Evolutionary conservation across 495 filamentous ascomycete genomes (phyloP).

Genomic region (Parachaetomium inaequale): DNA sequence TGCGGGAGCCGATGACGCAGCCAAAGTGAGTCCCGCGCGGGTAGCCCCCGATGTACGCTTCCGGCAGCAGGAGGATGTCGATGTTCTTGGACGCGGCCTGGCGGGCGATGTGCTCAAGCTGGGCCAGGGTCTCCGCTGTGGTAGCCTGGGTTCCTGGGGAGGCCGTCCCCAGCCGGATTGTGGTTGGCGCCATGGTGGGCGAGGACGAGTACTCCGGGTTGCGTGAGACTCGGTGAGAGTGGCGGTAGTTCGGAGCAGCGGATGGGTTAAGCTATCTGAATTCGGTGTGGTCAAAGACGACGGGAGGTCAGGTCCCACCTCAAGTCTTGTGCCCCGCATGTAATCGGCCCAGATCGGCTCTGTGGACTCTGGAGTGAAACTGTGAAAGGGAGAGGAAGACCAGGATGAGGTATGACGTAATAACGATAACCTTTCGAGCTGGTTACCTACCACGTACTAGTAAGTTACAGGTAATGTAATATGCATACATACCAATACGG

Average conservation of each 20-base stretch:
- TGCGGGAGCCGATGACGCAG: constrained; percentile 64
- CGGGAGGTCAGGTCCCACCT: background rate
- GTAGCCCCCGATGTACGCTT: constrained; percentile 92
- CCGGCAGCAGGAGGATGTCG: constrained; percentile 82
- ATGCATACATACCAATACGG: no score
- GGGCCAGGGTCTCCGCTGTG: constrained; percentile 60
- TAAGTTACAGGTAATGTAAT: no score
- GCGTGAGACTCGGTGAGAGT: no score
- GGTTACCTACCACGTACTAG: no score
- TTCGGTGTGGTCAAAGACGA: background rate
- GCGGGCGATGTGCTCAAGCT: constrained; percentile 55
- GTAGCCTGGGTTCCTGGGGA: constrained; percentile 70
- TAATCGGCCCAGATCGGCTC: no score
- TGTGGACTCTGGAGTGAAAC: no score
- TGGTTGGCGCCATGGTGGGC: constrained; percentile 19
- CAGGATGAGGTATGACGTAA: no score
- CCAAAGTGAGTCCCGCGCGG: constrained; percentile 82
- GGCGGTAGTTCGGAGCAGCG: no score
- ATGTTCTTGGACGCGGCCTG: constrained; percentile 52
- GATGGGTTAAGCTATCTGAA: background rate
- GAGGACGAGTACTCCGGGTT: no score
- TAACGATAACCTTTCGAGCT: no score
- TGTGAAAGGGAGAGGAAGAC: no score
- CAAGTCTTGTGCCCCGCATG: background rate
- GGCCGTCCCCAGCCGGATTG: constrained; percentile 69